Conservation (phyloP, 176 grass and related monocot genomes). For the Cenchrus americanus region DNA sequence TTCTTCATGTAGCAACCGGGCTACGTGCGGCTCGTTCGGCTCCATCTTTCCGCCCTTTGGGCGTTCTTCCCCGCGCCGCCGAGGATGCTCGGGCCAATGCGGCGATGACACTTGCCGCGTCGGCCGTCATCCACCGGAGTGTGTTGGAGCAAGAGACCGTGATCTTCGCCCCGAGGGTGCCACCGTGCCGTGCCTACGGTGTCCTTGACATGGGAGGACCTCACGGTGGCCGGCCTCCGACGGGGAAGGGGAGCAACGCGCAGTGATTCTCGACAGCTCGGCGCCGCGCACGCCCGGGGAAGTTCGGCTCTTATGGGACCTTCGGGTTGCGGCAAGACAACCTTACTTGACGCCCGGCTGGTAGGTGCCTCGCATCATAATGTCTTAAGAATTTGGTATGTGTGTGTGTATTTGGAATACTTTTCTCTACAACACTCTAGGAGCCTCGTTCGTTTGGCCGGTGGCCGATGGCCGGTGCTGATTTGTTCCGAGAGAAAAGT, state of each 20-base stretch:
- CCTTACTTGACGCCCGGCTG: too few species aligned
- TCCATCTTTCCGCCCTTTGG: too few species aligned
- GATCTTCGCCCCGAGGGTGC: not conserved
- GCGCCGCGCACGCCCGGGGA: not conserved
- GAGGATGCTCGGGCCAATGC: not conserved
- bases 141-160: not conserved
- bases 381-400: too few species aligned
- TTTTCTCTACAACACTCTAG: too few species aligned
- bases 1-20: not conserved
- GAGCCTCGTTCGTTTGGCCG: too few species aligned
- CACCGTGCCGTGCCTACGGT: not conserved
- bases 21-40: too few species aligned
- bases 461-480: too few species aligned
- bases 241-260: not conserved
- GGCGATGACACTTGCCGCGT: not conserved
- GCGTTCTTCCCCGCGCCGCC: not conserved
- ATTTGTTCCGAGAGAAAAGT: too few species aligned
- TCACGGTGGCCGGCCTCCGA: not conserved
- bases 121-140: not conserved
- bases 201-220: slow-evolving; percentile 29
- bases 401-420: too few species aligned
- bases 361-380: too few species aligned
- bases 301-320: too few species aligned
- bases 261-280: not conserved
- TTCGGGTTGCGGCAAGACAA: too few species aligned